phyloP scores from a whole-genome alignment of 192 early-diverging fungal species.

The Powellomyces hirtus region DNA sequence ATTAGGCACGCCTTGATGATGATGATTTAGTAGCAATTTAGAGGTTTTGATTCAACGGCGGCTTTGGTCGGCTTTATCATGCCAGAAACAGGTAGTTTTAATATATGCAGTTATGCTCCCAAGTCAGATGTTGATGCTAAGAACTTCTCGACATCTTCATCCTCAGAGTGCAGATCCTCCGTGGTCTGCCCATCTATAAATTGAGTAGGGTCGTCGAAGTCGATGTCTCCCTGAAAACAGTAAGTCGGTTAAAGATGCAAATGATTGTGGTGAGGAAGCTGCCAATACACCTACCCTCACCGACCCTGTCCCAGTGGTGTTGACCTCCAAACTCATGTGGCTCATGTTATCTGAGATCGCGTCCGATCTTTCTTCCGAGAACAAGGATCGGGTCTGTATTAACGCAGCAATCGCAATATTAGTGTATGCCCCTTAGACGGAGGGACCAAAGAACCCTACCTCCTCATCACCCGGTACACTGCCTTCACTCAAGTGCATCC shows the following conservation, averaged over 20 bases:
- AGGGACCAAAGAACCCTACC: slow-evolving; percentile 8
- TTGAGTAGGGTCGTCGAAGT: not conserved
- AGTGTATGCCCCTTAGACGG: not conserved
- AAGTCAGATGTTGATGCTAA: no score
- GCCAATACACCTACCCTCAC: slow-evolving; percentile 47
- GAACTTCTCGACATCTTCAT: no score
- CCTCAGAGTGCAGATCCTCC: not conserved
- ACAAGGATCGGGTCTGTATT: not conserved
- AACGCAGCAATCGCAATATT: not conserved
- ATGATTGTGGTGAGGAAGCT: not conserved
- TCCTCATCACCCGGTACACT: slow-evolving; percentile 17
- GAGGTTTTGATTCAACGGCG: no score
- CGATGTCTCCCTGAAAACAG: not conserved
- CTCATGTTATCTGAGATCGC: slow-evolving; percentile 59
- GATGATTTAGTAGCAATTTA: no score
- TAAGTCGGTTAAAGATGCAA: no score
- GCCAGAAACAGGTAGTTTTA: no score
- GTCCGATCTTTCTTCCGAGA: slow-evolving; percentile 4
- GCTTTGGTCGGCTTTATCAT: no score
- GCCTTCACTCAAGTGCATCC: slow-evolving; percentile 28
- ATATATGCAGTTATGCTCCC: no score
- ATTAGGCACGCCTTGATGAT: no score
- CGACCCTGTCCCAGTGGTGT: slow-evolving; percentile 76
- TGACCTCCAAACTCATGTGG: slow-evolving; percentile 73
- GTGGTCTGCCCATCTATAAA: not conserved